Evolutionary conservation across 768 basidiomycete genomes (phyloP).

Genomic region (Tulasnella sp.): DNA sequence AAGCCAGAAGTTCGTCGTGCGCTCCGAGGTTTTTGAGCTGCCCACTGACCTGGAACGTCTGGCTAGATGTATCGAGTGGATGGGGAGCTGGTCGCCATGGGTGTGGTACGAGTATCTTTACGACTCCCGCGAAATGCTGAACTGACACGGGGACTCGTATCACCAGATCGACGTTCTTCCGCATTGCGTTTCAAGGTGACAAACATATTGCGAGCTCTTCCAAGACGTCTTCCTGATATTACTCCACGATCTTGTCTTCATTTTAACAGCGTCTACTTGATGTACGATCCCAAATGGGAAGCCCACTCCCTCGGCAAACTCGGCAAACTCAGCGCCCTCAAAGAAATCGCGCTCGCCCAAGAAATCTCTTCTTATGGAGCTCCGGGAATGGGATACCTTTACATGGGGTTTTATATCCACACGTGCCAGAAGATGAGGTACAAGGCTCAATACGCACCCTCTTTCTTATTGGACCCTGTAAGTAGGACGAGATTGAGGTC

Average conservation of each 20-base stretch:
- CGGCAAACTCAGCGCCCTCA: conserved; percentile 87
- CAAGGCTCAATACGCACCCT: conserved; percentile 91
- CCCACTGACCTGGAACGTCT: neutral
- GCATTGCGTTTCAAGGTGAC: conserved; percentile 57
- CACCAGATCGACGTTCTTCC: conserved; percentile 79
- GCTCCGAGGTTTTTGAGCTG: neutral
- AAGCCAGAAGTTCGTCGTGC: neutral
- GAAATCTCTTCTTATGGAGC: conserved; percentile 77
- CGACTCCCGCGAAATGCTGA: too few species aligned
- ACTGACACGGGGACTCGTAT: neutral
- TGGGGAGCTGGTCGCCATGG: conserved; percentile 78
- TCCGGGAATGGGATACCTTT: conserved; percentile 65
- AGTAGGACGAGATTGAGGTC: conserved; percentile 36
- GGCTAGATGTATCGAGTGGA: conserved; percentile 70
- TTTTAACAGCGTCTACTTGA: conserved; percentile 71
- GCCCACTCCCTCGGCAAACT: conserved; percentile 80
- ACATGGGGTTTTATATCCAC: conserved; percentile 95
- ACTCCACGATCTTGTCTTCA: conserved; percentile 38
- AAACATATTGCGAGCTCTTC: conserved; percentile 41
- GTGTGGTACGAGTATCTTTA: conserved; percentile 49
- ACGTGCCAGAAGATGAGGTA: conserved; percentile 95
- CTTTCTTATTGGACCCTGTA: conserved; percentile 86
- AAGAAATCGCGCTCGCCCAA: conserved; percentile 72
- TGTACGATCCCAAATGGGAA: conserved; percentile 77
- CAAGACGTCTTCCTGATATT: conserved; percentile 38